Percentiles rank a stretch among this genome's conserved stretches.
Evolutionary conservation across 495 filamentous ascomycete species (phyloP).

Genomic region (Aspergillus indologenus): DNA sequence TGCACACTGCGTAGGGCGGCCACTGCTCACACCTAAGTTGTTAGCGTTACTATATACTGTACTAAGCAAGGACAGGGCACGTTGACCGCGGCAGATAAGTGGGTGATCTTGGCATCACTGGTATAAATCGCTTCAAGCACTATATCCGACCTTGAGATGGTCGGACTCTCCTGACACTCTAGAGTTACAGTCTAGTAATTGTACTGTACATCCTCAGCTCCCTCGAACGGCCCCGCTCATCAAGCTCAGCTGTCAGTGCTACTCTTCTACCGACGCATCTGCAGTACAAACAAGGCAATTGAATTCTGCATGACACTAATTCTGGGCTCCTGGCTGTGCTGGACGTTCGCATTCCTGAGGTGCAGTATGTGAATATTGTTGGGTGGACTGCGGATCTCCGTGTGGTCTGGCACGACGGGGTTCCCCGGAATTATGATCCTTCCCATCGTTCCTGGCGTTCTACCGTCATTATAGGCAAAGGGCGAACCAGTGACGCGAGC

Average conservation of each 20-base stretch:
- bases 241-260: constrained; percentile 25
- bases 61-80: neutral
- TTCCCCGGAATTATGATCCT: too few relatives aligned
- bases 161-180: neutral
- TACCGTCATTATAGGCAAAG: neutral
- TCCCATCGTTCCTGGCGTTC: neutral
- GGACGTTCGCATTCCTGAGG: constrained; percentile 14
- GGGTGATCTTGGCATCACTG: neutral
- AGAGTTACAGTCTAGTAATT: neutral
- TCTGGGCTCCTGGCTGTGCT: constrained; percentile 12
- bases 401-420: too few relatives aligned
- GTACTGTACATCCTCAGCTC: constrained; percentile 17
- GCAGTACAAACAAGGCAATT: constrained; percentile 13
- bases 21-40: too few relatives aligned
- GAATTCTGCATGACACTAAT: constrained; percentile 18
- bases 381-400: constrained; percentile 32
- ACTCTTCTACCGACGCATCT: constrained; percentile 21
- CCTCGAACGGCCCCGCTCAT: constrained; percentile 15
- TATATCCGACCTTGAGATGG: neutral
- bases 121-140: neutral
- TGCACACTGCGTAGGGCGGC: too few relatives aligned
- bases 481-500: too few relatives aligned
- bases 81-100: neutral
- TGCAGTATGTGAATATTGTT: constrained; percentile 34
- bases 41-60: too few relatives aligned